Conservation (phyloP, 352 stramenopile genomes). For the Pythium myriotylum region DNA sequence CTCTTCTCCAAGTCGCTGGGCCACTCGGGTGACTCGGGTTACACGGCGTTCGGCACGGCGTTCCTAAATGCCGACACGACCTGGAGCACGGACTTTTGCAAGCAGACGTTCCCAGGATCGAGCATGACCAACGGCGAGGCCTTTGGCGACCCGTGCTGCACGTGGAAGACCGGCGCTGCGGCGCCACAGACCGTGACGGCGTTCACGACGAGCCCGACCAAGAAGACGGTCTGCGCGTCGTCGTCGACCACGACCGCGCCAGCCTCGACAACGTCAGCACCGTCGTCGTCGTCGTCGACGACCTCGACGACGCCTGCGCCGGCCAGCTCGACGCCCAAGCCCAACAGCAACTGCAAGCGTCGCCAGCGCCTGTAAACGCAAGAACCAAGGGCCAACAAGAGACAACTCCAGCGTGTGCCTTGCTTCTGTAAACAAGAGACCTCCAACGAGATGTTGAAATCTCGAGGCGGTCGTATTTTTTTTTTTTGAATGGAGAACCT, state of each 20-base stretch:
- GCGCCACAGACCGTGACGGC: constrained; percentile 16
- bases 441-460: too few species aligned
- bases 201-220: constrained; percentile 21
- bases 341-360: constrained; percentile 2
- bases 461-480: too few species aligned
- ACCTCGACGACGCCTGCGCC: too few species aligned
- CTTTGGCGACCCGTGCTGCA: constrained; percentile 58
- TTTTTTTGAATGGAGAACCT: too few species aligned
- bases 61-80: constrained; percentile 35
- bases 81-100: constrained; percentile 35
- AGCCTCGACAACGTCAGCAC: not conserved
- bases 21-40: constrained; percentile 47
- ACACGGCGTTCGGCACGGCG: constrained; percentile 27
- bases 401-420: too few species aligned
- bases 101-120: constrained; percentile 39
- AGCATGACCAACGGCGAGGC: constrained; percentile 55
- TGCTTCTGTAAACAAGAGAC: too few species aligned
- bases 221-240: constrained; percentile 8
- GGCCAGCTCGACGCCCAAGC: not conserved
- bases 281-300: not conserved
- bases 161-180: constrained; percentile 31
- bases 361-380: not conserved
- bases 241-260: too few species aligned
- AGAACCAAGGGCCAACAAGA: too few species aligned
- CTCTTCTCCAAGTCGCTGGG: constrained; percentile 6